phyloP scores from a whole-genome alignment of 352 stramenopile genomes.

The Phytophthora cactorum region DNA sequence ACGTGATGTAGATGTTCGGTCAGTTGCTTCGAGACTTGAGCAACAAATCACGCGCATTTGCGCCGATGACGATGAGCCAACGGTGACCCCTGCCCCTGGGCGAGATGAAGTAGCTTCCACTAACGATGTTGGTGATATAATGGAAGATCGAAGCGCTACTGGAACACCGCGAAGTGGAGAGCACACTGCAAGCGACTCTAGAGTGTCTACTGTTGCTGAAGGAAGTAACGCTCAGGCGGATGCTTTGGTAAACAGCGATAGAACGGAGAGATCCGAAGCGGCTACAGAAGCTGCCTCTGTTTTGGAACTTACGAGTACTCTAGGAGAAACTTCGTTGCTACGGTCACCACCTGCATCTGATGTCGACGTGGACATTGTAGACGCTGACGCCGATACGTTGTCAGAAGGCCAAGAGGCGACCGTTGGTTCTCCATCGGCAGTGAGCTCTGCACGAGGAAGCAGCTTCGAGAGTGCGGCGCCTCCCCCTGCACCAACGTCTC shows the following conservation, averaged over 20 bases:
- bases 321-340: conserved; percentile 84
- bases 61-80: conserved; percentile 43
- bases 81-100: conserved; percentile 4
- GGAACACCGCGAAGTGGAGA: conserved; percentile 43
- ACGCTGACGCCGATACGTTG: conserved; percentile 43
- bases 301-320: conserved; percentile 81
- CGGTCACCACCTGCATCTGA: conserved; percentile 71
- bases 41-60: conserved; percentile 65
- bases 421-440: background rate
- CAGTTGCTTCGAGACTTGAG: conserved; percentile 77
- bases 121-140: conserved; percentile 30
- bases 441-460: conserved; percentile 15
- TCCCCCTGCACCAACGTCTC: conserved; percentile 41
- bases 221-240: conserved; percentile 7
- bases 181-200: conserved; percentile 42
- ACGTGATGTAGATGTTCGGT: conserved; percentile 65
- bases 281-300: conserved; percentile 77
- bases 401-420: conserved; percentile 27
- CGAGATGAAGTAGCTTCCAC: conserved; percentile 16
- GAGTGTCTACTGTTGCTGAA: conserved; percentile 8
- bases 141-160: conserved; percentile 24
- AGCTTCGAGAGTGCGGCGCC: conserved; percentile 21
- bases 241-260: conserved; percentile 16
- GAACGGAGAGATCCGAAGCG: conserved; percentile 16
- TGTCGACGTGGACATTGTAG: conserved; percentile 53